Evolutionary conservation across 164 flowering plant genomes (phyloP).

Genomic region (Vitis riparia): DNA sequence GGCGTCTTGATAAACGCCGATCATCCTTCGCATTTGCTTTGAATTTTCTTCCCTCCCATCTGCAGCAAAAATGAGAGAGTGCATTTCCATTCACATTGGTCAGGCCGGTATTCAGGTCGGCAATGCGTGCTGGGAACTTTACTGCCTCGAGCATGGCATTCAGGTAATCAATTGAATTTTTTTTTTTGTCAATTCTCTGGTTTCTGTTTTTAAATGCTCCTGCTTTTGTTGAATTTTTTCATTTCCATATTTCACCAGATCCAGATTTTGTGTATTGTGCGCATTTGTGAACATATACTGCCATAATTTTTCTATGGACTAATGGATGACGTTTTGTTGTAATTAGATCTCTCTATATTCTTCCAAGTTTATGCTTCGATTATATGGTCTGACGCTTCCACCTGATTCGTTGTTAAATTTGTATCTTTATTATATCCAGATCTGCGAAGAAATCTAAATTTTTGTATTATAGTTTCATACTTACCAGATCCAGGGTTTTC

Average conservation of each 20-base stretch:
- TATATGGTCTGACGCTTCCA: no score
- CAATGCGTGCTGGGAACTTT: constrained; percentile 38
- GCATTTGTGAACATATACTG: no score
- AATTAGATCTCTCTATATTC: no score
- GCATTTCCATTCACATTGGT: constrained; percentile 38
- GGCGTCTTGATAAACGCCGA: constrained; percentile 45
- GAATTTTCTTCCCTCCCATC: background rate
- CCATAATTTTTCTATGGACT: no score
- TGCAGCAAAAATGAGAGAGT: constrained; percentile 32
- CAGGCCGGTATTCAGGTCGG: constrained; percentile 43
- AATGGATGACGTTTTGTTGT: no score
- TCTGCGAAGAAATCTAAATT: no score
- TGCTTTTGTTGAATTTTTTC: background rate
- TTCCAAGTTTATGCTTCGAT: no score
- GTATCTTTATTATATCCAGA: no score
- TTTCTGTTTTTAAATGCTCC: background rate
- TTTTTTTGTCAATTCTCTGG: background rate
- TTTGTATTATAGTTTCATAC: no score
- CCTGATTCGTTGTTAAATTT: no score
- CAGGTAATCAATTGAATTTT: constrained; percentile 19
- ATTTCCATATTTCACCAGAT: background rate
- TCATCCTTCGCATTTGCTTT: background rate
- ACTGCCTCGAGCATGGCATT: constrained; percentile 47
- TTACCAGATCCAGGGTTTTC: no score
- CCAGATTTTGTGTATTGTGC: no score